Base-by-base conservation (phyloP, 129 eudicot species). In the Artemisia argyi region DNA sequence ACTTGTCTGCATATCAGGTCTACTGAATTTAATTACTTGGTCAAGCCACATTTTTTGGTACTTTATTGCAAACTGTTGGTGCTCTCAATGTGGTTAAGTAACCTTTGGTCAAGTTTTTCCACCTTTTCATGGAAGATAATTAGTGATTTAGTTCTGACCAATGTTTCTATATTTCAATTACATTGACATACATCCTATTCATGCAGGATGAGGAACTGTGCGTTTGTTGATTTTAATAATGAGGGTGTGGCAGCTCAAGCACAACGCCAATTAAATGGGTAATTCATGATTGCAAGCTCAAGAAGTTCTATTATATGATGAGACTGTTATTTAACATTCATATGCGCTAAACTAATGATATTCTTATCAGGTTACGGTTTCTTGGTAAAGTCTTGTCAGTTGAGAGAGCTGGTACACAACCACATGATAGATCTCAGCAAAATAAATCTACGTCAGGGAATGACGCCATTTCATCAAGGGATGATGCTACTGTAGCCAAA, bases 331-430 rank as follows among this genome's bases (percentile, higher is more conserved):
- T 39, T 39, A 39, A 39, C 46, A 39, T 39, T 39, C 11, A 9
- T 39, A 39, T 1, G 46, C 46, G 2, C 46, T 39, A 39, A 9
- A 7, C 53, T 67, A 55, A 2, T 51, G 18, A 51, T 66, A 5
- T 49, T 50, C 18, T 75, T 50, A 56, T 66, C 78, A 89, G 97
- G 81, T 79, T 94, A 60, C 80, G 93, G 60, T 90, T 94, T 90
- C 92, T 94, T 80, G 98, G 98, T 68, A 90, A 87, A 77, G 93
- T 90, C 35, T 79, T 94, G 84, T 90, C 96, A 17, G 97, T 94
- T 47, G 89, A 90, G 80, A 87, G 88, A 84, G 89, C 98, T 74
- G 79, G 11, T 65, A 84, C 69, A 71, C 76, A 78, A 54, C 61
- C 71, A 55, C 71, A 85, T 30, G 77, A 71, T 30, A 75, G 65